Percentiles rank a stretch among this genome's conserved stretches.
These are phyloP conservation scores for Cryptosporidium viatorum DNA, from an alignment of 169 alveolate genomes.

Conservation along the genomic window DNA sequence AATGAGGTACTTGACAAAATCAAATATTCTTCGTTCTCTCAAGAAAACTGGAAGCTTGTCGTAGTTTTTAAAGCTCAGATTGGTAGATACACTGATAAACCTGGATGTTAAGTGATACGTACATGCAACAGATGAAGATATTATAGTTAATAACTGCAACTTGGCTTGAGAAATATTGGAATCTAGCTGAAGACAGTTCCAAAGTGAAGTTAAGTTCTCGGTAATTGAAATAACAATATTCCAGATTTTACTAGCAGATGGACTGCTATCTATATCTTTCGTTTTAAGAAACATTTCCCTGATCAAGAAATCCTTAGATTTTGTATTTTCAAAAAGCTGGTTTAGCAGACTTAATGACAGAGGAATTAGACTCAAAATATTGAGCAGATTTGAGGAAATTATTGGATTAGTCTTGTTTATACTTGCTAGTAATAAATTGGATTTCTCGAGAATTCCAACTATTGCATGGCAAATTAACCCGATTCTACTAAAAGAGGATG, in stretches of 20 bases:
- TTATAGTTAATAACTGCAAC: not conserved
- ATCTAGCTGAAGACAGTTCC: not conserved
- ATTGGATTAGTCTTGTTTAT: not conserved
- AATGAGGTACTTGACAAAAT: slow-evolving; percentile 23
- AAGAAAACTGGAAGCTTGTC: slow-evolving; percentile 42
- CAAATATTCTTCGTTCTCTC: slow-evolving; percentile 14
- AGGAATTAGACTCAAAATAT: slow-evolving; percentile 8
- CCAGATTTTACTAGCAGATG: not conserved
- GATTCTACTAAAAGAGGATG: slow-evolving; percentile 36
- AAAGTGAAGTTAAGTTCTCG: not conserved
- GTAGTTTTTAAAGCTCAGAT: slow-evolving; percentile 13
- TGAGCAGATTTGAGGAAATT: not conserved
- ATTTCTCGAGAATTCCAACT: slow-evolving; percentile 1
- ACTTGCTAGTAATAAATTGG: not conserved
- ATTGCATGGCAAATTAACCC: slow-evolving; percentile 33
- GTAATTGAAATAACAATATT: slow-evolving; percentile 9
- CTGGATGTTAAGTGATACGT: slow-evolving; percentile 46
- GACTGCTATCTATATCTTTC: not conserved
- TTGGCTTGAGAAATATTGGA: not conserved
- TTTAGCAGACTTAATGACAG: not conserved
- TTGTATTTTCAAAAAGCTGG: slow-evolving; percentile 37
- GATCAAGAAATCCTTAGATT: slow-evolving; percentile 15
- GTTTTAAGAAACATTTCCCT: not conserved
- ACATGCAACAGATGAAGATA: slow-evolving; percentile 32
- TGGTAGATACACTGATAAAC: slow-evolving; percentile 24